Conservation (phyloP, 345 rosid species). For the Psidium friedrichsthalianum region DNA sequence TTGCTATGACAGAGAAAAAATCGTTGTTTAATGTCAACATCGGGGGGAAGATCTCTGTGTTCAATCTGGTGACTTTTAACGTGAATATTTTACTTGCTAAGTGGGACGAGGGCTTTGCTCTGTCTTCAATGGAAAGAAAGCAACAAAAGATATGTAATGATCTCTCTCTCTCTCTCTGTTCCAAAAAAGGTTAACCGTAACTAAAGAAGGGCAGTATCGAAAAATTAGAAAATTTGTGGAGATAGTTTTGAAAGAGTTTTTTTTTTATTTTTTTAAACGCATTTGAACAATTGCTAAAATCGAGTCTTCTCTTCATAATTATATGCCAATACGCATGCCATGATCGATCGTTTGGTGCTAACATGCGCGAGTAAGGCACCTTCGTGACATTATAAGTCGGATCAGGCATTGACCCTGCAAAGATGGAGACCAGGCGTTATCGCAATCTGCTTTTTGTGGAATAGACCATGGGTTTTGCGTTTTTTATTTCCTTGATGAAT, state of each 20-base stretch:
- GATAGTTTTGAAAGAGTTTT: too few relatives aligned
- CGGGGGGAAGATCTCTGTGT: too few relatives aligned
- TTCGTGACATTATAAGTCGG: background rate
- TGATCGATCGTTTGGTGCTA: too few relatives aligned
- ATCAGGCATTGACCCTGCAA: background rate
- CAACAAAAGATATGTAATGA: background rate
- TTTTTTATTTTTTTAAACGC: too few relatives aligned
- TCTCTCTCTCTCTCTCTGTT: background rate
- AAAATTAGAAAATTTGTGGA: too few relatives aligned
- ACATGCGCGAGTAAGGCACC: background rate
- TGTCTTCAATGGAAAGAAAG: background rate
- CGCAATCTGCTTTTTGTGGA: background rate
- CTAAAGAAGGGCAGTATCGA: too few relatives aligned
- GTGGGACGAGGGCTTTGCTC: background rate
- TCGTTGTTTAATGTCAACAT: conserved; percentile 37
- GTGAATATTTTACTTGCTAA: conserved; percentile 22
- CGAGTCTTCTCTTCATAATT: too few relatives aligned
- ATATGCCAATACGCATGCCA: background rate
- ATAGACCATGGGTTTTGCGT: background rate
- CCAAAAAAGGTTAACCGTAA: too few relatives aligned
- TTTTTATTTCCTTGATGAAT: background rate
- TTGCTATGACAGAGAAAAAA: conserved; percentile 61
- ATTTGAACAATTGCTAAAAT: too few relatives aligned
- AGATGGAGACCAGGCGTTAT: background rate
- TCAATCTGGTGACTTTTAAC: too few relatives aligned